Conservation (phyloP, 169 alveolate species). For the Eimeria brunetti region DNA sequence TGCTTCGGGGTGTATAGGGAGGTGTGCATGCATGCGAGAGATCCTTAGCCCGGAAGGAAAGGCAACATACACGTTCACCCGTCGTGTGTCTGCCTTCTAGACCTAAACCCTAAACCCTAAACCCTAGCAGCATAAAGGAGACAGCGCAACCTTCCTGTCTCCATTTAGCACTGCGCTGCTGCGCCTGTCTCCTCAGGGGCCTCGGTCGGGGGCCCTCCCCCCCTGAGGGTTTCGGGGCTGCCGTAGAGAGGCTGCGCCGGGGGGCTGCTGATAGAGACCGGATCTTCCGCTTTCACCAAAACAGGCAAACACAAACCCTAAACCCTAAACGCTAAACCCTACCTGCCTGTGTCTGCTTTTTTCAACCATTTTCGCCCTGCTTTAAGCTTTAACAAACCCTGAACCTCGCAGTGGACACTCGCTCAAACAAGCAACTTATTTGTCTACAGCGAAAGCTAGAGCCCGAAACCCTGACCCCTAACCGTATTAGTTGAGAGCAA, state of each 20-base stretch:
- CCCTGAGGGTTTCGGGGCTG: conserved; percentile 49
- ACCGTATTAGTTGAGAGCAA: too few species aligned
- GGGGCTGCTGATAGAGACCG: conserved; percentile 70
- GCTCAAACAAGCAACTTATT: neutral
- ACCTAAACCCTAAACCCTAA: too few species aligned
- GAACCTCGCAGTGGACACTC: neutral
- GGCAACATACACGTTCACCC: too few species aligned
- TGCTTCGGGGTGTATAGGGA: neutral
- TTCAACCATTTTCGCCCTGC: neutral
- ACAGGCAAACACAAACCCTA: conserved; percentile 35
- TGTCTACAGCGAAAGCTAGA: neutral
- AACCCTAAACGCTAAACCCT: neutral
- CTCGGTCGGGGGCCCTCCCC: conserved; percentile 25
- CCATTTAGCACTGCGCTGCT: neutral
- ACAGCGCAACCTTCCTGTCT: neutral
- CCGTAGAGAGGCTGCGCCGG: conserved; percentile 43
- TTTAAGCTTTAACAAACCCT: neutral
- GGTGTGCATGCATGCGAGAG: neutral
- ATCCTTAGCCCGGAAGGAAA: neutral
- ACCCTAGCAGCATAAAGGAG: neutral
- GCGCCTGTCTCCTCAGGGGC: conserved; percentile 29
- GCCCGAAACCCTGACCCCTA: too few species aligned
- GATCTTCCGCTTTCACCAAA: conserved; percentile 50
- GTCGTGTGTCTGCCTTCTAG: too few species aligned
- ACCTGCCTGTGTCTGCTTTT: neutral